Evolutionary conservation across 306 rosid genomes (phyloP), one percentile per base, ranked within the genome.

Genomic region (Trichosanthes truncata): DNA sequence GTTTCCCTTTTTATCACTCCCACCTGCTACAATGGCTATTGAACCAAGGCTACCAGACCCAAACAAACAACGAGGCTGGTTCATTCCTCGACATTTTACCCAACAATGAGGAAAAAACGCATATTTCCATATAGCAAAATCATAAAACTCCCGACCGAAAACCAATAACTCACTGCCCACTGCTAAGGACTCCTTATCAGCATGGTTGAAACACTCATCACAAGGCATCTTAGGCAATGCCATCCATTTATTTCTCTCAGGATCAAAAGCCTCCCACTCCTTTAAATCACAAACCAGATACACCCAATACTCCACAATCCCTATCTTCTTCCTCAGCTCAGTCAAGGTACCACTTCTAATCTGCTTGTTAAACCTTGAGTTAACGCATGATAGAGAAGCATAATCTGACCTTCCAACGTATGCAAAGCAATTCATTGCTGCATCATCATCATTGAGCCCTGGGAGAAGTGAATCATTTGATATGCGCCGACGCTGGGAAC

Each of bases 181-280:
- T 18, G 97, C 95, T 88, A 95, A 82, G 46, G 96, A 95, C 90
- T 95, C 98, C 84, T 92, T 95, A 83, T 95, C 98, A 12, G 97
- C 97, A 55, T 89, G 93, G 82, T 90, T 91, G 76, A 95, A 95
- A 78, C 97, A 95, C 80, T 95, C 98, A 23, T 95, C 96, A 81
- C 97, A 95, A 55, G 98, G 98, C 76, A 91, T 93, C 85, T 85
- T 89, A 56, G 98, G 97, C 77, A 95, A 87, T 17, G 93, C 20
- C 84, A 88, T 91, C 98, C 98, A 95, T 80, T 84, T 91, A 78
- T 86, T 87, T 59, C 88, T 74, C 63, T 31, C 79, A 3, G 90
- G 85, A 76, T 95, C 89, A 82, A 87, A 95, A 6, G 90, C 93
- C 79, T 82, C 97, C 97, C 97, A 95, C 43, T 91, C 97, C 78